Base-by-base conservation (phyloP, 139 green algal genomes). In the Picocystis salinarum region DNA sequence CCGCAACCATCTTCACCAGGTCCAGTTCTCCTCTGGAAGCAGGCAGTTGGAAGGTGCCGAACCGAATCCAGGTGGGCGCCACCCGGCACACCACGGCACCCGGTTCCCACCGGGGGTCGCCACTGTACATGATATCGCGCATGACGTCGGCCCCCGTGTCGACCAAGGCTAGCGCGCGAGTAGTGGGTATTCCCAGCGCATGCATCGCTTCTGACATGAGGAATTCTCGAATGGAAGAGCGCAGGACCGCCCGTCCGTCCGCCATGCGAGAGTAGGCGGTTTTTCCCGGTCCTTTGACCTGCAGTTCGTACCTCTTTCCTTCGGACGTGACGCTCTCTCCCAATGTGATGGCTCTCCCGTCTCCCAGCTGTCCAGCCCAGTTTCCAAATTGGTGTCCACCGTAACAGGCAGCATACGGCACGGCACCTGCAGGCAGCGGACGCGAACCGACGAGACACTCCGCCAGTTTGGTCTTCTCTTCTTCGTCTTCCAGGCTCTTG, bases 261-360 rank as follows among this genome's bases (percentile, higher is more conserved):
- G 76, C 82, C 9, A 73, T 61, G 33, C 84, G 66, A 25, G 61
- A 79, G 66, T 94, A 95, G 0, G 84, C 84, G n/a, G 84, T 95
- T 39, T 58, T 70, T n/a, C 84, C 84, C 0, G 79, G 84, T 19
- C 84, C 84, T 60, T 86, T 95, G n/a, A 95, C 69, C 71, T 95
- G 84, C 46, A 95, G 50, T 69, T 95, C 84, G 74, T 74, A 93
- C 13, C 62, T 56, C 34, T 67, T 24, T 5, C 70, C 69, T 24
- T 37, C 12, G 1, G 18, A 33, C 33, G 59, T 66, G 20, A 62
- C 56, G 9, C 75, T 50, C 57, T 91, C 71, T 0, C 77, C 80
- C 34, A 91, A 50, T 4, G 53, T 82, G 51, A 93, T 91, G 13
- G 76, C 81, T 0, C 80, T 55, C 0, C 82, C 82, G 48, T 93